Evolutionary conservation across 2,329 filamentous ascomycete genomes (phyloP).

Genomic region (Hymenoscyphus salicellus): DNA sequence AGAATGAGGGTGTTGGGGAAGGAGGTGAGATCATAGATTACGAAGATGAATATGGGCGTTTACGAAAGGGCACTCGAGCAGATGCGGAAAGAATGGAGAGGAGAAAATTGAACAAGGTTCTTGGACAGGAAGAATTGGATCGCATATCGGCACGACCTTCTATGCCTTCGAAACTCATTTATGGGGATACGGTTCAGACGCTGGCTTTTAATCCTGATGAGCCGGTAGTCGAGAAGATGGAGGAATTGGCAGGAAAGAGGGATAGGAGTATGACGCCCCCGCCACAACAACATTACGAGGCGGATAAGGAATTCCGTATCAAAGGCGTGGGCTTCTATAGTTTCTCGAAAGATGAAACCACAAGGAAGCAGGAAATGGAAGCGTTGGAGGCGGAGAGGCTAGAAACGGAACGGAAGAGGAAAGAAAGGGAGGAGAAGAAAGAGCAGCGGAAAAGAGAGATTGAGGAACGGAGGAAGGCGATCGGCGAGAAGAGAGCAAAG

Average conservation of each 20-base stretch:
- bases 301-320: slow-evolving; percentile 74
- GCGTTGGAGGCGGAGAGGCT: slow-evolving; percentile 65
- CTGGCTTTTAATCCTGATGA: slow-evolving; percentile 78
- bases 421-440: slow-evolving; percentile 54
- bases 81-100: slow-evolving; percentile 65
- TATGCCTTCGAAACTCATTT: slow-evolving; percentile 70
- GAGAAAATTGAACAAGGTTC: slow-evolving; percentile 48
- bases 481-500: slow-evolving; percentile 54
- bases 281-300: slow-evolving; percentile 79
- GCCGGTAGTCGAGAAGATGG: slow-evolving; percentile 65
- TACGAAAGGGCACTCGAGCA: slow-evolving; percentile 66
- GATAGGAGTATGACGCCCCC: slow-evolving; percentile 80
- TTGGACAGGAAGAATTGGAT: slow-evolving; percentile 61
- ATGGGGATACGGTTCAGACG: slow-evolving; percentile 80
- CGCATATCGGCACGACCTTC: slow-evolving; percentile 65
- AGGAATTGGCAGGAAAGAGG: slow-evolving; percentile 69
- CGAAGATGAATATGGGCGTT: slow-evolving; percentile 88
- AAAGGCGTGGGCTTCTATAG: slow-evolving; percentile 91
- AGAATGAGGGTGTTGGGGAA: slow-evolving; percentile 52
- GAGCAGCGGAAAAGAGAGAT: slow-evolving; percentile 60
- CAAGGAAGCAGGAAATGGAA: slow-evolving; percentile 68
- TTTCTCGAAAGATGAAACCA: slow-evolving; percentile 74
- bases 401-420: slow-evolving; percentile 54
- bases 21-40: slow-evolving; percentile 71
- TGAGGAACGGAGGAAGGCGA: slow-evolving; percentile 50